phyloP scores from a whole-genome alignment of 768 basidiomycete species.

The Lactarius akahatsu region DNA sequence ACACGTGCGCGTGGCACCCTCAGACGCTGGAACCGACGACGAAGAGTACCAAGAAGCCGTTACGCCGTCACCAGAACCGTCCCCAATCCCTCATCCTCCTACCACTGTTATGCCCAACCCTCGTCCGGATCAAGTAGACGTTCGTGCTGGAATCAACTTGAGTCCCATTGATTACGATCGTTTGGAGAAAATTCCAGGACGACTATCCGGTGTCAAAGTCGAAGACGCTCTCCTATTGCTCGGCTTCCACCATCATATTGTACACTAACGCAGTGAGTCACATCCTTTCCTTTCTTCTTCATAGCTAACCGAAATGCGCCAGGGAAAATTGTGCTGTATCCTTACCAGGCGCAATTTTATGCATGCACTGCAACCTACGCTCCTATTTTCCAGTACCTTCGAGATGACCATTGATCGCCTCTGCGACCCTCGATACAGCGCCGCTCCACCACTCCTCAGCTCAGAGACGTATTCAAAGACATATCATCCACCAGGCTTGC shows the following conservation, averaged over 20 bases:
- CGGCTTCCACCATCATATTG: conserved; percentile 68
- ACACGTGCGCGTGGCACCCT: conserved; percentile 20
- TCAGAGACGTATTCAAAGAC: background rate
- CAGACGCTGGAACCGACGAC: conserved; percentile 36
- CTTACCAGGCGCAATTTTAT: background rate
- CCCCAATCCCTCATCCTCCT: conserved; percentile 37
- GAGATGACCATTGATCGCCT: conserved; percentile 6
- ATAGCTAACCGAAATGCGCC: background rate
- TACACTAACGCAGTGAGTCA: conserved; percentile 44
- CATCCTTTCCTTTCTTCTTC: background rate
- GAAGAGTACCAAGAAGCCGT: conserved; percentile 75
- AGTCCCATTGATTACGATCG: conserved; percentile 47
- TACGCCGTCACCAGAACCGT: conserved; percentile 62
- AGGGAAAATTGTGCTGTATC: background rate
- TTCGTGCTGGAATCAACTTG: conserved; percentile 37
- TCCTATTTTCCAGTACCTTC: background rate
- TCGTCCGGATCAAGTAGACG: conserved; percentile 30
- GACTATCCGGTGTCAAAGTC: conserved; percentile 54
- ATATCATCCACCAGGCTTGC: conserved; percentile 6
- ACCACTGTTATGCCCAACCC: conserved; percentile 30
- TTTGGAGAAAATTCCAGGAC: conserved; percentile 43
- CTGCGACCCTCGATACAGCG: conserved; percentile 4
- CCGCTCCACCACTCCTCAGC: conserved; percentile 11
- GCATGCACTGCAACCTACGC: background rate
- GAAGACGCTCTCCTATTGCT: conserved; percentile 75